Evolutionary conservation across 2,329 filamentous ascomycete genomes (phyloP), one percentile per base, ranked within the genome.

Genomic region (Ophiostoma australiae): DNA sequence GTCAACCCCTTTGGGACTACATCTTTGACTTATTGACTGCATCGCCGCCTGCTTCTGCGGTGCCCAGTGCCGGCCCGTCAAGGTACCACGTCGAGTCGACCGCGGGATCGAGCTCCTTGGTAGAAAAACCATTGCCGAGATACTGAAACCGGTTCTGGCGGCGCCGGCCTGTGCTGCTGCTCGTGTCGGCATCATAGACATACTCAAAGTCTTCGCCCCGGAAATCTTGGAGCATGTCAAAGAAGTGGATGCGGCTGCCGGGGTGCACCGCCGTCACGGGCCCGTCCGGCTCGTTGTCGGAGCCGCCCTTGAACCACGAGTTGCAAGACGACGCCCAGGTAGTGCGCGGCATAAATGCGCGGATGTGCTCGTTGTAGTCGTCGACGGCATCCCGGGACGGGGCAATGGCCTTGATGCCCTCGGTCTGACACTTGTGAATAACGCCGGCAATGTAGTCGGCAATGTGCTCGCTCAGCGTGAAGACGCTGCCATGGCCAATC

Each of bases 171-270:
- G 33, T 39, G 35, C 23, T 10, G 4, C 17, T 61, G 8, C 63
- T n/a, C 3, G 13, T 39, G 23, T 72, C 70, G 11, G 41, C 70
- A 37, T 81, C 79, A 61, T 84, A 83, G 31, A 82, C 78, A 73
- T 84, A 86, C 66, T 86, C 84, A 79, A 81, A 87, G 74, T 87
- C 83, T 76, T 86, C 85, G 23, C 81, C 82, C 55, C 84, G 78
- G 72, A 86, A 81, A 8, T 76, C 75, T 74, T 83, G 81, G 31
- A 87, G 78, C 82, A 85, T 85, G 72, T 84, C 81, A 76, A 85
- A 83, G 76, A 85, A 85, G 75, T 86, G 83, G 69, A 83, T 78
- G 35, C 84, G 79, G 74, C 82, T 84, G 5, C 84, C 84, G 0
- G 84, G 84, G 73, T 86, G 84, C 66, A 86, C 76, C 3, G 82